A percentile compares a stretch with the other conserved stretches of the same genome.
Evolutionary conservation across 2,329 filamentous ascomycete species (phyloP).

Genomic region (Aspergillus proliferans): DNA sequence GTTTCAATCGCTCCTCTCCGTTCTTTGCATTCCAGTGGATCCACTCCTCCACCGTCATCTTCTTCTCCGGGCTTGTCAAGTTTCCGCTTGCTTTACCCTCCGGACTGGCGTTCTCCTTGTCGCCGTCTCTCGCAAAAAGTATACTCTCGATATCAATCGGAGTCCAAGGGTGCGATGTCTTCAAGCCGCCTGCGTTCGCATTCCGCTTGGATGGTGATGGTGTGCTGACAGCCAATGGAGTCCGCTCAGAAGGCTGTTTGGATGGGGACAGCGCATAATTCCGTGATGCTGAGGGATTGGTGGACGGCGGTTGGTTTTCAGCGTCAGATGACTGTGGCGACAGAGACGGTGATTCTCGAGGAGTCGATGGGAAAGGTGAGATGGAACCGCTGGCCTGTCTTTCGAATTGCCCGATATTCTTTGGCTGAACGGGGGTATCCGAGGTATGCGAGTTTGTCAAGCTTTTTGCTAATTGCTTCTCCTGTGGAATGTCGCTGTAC

Average conservation of each 20-base stretch:
- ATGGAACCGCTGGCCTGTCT: conserved; percentile 10
- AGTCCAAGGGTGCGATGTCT: conserved; percentile 59
- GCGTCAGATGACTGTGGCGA: conserved; percentile 73
- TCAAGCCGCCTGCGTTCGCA: conserved; percentile 46
- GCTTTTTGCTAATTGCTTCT: conserved; percentile 28
- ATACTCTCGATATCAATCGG: conserved; percentile 70
- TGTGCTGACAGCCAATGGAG: conserved; percentile 40
- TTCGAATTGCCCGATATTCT: conserved; percentile 8
- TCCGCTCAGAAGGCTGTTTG: conserved; percentile 30
- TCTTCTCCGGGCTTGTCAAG: conserved; percentile 69
- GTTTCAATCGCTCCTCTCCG: conserved; percentile 71
- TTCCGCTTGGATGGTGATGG: conserved; percentile 60
- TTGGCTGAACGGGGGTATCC: conserved; percentile 6
- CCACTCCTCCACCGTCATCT: conserved; percentile 94
- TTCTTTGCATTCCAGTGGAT: conserved; percentile 72
- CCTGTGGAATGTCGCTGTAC: conserved; percentile 33
- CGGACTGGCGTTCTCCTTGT: conserved; percentile 46
- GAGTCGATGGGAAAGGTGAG: conserved; percentile 30
- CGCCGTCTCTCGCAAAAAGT: conserved; percentile 26
- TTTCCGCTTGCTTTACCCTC: conserved; percentile 52
- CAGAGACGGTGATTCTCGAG: conserved; percentile 51
- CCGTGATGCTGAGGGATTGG: conserved; percentile 48
- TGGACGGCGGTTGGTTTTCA: conserved; percentile 71
- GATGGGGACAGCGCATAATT: conserved; percentile 28
- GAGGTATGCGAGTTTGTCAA: conserved; percentile 21